Evolutionary conservation across 371 early-diverging fungal genomes (phyloP), one percentile per base, ranked within the genome.

Genomic region (Basidiobolus meristosporus): DNA sequence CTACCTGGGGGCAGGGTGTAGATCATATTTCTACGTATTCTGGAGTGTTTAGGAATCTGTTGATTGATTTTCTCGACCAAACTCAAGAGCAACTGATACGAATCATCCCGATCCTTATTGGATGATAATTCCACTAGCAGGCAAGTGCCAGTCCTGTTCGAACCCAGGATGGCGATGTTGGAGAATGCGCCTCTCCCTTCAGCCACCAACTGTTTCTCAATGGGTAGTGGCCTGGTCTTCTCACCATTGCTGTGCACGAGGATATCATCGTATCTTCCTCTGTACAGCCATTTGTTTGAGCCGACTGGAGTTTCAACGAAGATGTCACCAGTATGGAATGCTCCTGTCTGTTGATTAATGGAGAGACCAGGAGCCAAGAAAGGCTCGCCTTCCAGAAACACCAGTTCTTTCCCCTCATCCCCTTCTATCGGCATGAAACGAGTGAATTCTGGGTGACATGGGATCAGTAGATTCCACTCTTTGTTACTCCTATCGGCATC

Each of bases 31-130:
- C 46, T 50, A 1, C 59, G 12, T 7, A 65, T 43, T 0, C 34
- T 43, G 22, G 56, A 56, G 29, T 62, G 57, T 3, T 30, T 42
- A 1, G 61, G 61, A 15, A 50, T 65, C 12, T 52, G 57, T 10
- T 44, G 17, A 4, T 50, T 35, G 19, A 62, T 52, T 20, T 42
- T 23, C 16, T 23, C 7, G 28, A 17, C 11, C 14, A 42, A 14
- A 2, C 6, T 32, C 4, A 3, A n/a, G 4, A 14, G 4, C 12
- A 32, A 11, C 16, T 32, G 33, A 32, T 32, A 3, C 3, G 12
- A 2, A 11, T 32, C 33, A 7, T 3, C 3, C 3, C 33, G 18
- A 3, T 21, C 35, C 7, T 20, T 16, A n/a, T 18, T 3, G 11
- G 21, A 21, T 6, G 18, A 15, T 20, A 20, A 9, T 23, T 19